Percentiles rank a stretch among this genome's conserved stretches.
Evolutionary conservation across 441 rosid genomes (phyloP).

Genomic region (Bocquillonia castaneifolia): DNA sequence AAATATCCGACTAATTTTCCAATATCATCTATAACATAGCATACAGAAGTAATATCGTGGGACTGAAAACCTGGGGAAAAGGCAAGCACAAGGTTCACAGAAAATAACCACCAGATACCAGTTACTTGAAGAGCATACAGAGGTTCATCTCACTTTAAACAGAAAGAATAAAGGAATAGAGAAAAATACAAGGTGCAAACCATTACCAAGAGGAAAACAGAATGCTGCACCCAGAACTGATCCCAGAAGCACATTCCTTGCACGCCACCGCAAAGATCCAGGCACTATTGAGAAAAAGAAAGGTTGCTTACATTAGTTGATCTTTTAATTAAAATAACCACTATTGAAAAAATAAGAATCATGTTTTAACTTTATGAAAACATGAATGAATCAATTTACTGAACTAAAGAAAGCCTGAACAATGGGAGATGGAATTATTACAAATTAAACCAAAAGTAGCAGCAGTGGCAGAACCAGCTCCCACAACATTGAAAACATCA

Average conservation of each 20-base stretch:
- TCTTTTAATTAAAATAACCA: not conserved
- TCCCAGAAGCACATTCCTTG: constrained; percentile 76
- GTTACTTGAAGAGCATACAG: not conserved
- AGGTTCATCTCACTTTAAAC: not conserved
- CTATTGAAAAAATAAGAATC: not conserved
- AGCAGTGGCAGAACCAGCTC: constrained; percentile 96
- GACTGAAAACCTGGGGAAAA: not conserved
- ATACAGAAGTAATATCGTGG: not conserved
- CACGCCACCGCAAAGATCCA: constrained; percentile 84
- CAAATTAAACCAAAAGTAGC: constrained; percentile 80
- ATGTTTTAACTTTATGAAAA: not conserved
- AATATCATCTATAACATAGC: not conserved
- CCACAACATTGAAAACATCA: constrained; percentile 75
- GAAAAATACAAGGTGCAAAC: constrained; percentile 8
- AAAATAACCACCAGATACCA: not conserved
- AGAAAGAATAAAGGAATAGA: not conserved
- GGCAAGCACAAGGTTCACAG: not conserved
- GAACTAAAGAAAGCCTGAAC: not conserved
- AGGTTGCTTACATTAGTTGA: not conserved
- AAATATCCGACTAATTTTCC: not conserved
- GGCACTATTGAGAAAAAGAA: constrained; percentile 52
- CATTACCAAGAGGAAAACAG: constrained; percentile 80
- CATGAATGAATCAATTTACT: not conserved
- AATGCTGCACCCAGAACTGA: constrained; percentile 80
- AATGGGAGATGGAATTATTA: constrained; percentile 29